Evolutionary conservation across 129 eudicot genomes (phyloP).

Genomic region (Flaveria brownii): DNA sequence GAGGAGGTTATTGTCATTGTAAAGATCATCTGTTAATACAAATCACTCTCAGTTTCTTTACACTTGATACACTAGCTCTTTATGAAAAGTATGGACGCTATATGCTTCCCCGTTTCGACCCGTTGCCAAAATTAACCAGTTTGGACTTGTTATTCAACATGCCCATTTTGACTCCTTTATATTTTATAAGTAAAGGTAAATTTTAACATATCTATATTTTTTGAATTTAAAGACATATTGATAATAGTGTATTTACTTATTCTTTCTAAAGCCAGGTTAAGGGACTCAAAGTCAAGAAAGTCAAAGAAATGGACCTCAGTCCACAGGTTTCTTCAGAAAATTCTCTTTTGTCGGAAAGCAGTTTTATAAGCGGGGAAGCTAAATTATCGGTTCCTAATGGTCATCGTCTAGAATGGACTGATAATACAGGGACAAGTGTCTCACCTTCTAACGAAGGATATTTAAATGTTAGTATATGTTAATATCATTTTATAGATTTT

Average conservation of each 20-base stretch:
- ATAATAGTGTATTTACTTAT: slow-evolving; percentile 21
- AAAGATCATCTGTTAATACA: too few species aligned
- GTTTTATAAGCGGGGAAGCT: slow-evolving; percentile 48
- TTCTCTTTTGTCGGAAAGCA: slow-evolving; percentile 65
- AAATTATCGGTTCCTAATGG: slow-evolving; percentile 45
- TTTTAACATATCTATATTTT: not conserved
- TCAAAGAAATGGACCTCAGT: slow-evolving; percentile 55
- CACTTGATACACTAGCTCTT: not conserved
- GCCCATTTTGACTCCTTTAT: not conserved
- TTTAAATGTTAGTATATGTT: slow-evolving; percentile 39
- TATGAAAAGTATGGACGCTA: too few species aligned
- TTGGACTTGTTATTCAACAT: not conserved
- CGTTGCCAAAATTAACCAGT: not conserved
- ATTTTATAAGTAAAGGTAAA: not conserved
- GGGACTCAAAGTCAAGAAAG: slow-evolving; percentile 59
- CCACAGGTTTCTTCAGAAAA: slow-evolving; percentile 60
- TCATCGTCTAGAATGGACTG: slow-evolving; percentile 49
- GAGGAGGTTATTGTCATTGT: too few species aligned
- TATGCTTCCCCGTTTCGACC: not conserved
- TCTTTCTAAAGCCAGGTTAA: slow-evolving; percentile 61
- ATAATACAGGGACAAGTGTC: slow-evolving; percentile 31
- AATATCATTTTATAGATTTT: slow-evolving; percentile 19
- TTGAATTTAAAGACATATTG: not conserved
- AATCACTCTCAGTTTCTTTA: too few species aligned
- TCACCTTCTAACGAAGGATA: slow-evolving; percentile 32